A percentile compares a stretch with the other conserved stretches of the same genome.
These are phyloP conservation scores for Aphanomyces astaci DNA, from an alignment of 352 stramenopile genomes.

Conservation along the genomic window DNA sequence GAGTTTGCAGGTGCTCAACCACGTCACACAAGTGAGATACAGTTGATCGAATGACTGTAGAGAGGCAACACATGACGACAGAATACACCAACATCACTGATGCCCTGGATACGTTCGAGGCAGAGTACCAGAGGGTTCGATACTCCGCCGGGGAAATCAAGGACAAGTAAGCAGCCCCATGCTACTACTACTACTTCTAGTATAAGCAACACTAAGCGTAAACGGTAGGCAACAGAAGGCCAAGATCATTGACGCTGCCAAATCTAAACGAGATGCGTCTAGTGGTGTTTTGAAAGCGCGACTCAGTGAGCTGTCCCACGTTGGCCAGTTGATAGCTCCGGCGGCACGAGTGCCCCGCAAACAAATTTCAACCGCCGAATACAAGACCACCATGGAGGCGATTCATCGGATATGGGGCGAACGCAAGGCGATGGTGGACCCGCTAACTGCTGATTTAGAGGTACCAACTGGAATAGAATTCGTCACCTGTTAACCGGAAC, in stretches of 20 bases:
- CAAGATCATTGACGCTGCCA: background rate
- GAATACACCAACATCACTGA: background rate
- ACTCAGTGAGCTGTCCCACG: background rate
- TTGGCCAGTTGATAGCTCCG: background rate
- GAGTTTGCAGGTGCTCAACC: background rate
- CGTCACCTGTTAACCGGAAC: background rate
- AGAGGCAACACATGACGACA: background rate
- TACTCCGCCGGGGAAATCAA: background rate
- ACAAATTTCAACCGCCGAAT: background rate
- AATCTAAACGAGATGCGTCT: background rate
- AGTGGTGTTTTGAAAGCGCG: background rate
- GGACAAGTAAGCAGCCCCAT: background rate
- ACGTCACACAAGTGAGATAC: background rate
- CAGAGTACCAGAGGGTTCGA: background rate
- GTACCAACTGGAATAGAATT: background rate
- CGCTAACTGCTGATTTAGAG: constrained; percentile 7
- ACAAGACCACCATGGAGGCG: constrained; percentile 2
- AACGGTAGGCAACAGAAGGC: background rate
- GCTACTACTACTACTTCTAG: too few relatives aligned
- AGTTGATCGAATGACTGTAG: background rate
- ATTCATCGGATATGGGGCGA: constrained; percentile 7
- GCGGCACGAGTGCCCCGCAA: background rate
- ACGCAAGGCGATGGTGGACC: constrained; percentile 10
- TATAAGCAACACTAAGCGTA: too few relatives aligned
- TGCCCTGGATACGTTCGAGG: background rate